These are phyloP conservation scores for Flaveria sonorensis DNA, from an alignment of 129 eudicot genomes.

Conservation along the genomic window DNA sequence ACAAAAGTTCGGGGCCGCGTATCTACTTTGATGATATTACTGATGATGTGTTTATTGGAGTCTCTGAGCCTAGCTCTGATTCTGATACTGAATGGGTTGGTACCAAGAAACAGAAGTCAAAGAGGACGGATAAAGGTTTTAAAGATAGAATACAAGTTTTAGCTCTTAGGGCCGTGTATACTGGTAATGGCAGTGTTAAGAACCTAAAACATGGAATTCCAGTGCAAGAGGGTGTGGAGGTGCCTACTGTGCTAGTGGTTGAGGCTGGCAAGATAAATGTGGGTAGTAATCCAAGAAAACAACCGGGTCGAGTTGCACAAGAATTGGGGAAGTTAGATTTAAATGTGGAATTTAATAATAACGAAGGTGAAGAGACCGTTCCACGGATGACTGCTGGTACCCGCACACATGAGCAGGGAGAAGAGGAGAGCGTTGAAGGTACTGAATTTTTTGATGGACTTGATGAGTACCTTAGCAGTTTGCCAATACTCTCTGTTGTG, in stretches of 20 bases:
- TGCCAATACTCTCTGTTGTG: conserved; percentile 68
- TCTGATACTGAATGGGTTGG: conserved; percentile 63
- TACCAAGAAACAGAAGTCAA: conserved; percentile 34
- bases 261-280: conserved; percentile 47
- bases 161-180: conserved; percentile 29
- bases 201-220: conserved; percentile 36
- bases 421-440: conserved; percentile 59
- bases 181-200: conserved; percentile 24
- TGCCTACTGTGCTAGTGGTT: conserved; percentile 13
- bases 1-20: conserved; percentile 42
- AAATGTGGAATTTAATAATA: conserved; percentile 76
- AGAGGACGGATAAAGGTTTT: conserved; percentile 9
- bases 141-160: conserved; percentile 29
- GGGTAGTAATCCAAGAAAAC: conserved; percentile 47
- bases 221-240: conserved; percentile 37
- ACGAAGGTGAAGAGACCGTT: conserved; percentile 75
- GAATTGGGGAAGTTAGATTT: conserved; percentile 79
- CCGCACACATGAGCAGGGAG: conserved; percentile 48
- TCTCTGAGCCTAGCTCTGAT: conserved; percentile 37
- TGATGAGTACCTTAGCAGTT: conserved; percentile 67
- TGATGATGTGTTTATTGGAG: conserved; percentile 50
- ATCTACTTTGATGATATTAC: conserved; percentile 64
- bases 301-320: conserved; percentile 56
- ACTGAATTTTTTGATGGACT: conserved; percentile 80
- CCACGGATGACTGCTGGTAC: conserved; percentile 43